These are phyloP conservation scores for Ceratocystis albifundus DNA, from an alignment of 2,329 filamentous ascomycete genomes.

Conservation along the genomic window DNA sequence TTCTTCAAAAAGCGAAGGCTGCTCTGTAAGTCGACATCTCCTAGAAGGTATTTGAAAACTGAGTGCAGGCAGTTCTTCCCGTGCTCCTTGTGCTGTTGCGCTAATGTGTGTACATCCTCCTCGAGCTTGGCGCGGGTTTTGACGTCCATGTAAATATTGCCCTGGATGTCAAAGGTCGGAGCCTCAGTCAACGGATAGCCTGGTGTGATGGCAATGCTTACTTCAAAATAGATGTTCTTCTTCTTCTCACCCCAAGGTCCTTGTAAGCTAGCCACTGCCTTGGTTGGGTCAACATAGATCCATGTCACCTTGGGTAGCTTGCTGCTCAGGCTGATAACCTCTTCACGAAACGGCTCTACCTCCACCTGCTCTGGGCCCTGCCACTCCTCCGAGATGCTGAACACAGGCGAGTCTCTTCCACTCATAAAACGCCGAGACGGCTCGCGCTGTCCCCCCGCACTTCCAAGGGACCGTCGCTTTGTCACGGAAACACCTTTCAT, in stretches of 20 bases:
- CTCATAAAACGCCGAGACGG: conserved; percentile 36
- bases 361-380: conserved; percentile 31
- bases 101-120: conserved; percentile 35
- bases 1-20: conserved; percentile 53
- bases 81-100: conserved; percentile 43
- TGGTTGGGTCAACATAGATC: conserved; percentile 39
- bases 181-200: conserved; percentile 47
- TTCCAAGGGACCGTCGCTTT: conserved; percentile 31
- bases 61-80: conserved; percentile 52
- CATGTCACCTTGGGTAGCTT: conserved; percentile 53
- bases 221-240: conserved; percentile 49
- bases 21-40: conserved; percentile 49
- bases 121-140: conserved; percentile 37
- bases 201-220: conserved; percentile 48
- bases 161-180: conserved; percentile 50
- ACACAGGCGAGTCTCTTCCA: conserved; percentile 42
- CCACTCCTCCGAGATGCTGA: conserved; percentile 43
- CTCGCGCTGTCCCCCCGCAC: conserved; percentile 14
- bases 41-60: conserved; percentile 51
- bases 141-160: conserved; percentile 50
- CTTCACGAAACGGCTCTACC: conserved; percentile 52
- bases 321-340: conserved; percentile 50
- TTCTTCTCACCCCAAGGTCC: conserved; percentile 51
- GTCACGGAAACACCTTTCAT: conserved; percentile 52
- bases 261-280: conserved; percentile 16